These are phyloP conservation scores for Blastobotrys persicus DNA, from an alignment of 1,139 yeast genomes.

Conservation along the genomic window DNA sequence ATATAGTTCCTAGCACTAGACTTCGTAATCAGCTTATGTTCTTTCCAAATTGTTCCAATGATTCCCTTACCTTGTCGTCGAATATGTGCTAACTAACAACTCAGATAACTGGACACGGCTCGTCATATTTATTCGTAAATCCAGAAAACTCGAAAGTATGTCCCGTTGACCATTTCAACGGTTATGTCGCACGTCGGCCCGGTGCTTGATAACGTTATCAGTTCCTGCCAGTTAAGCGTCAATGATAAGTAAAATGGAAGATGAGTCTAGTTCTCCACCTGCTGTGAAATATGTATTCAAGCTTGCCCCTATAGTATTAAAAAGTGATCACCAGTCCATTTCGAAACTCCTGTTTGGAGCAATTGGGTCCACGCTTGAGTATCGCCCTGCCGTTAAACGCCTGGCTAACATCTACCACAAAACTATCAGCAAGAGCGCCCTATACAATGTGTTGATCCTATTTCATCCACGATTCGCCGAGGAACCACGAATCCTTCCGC, in stretches of 20 bases:
- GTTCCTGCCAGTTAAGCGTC: too few relatives aligned
- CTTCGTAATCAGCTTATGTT: too few relatives aligned
- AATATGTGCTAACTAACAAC: too few relatives aligned
- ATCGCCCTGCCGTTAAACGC: not conserved
- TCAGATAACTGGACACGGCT: too few relatives aligned
- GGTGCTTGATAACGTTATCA: too few relatives aligned
- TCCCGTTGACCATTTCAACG: too few relatives aligned
- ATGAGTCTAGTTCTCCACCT: not conserved
- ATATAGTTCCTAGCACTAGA: too few relatives aligned
- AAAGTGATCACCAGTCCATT: not conserved
- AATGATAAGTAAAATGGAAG: not conserved
- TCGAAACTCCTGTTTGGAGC: not conserved
- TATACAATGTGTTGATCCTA: not conserved
- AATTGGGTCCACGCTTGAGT: not conserved
- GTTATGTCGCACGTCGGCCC: too few relatives aligned
- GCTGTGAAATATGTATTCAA: not conserved
- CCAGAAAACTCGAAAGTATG: too few relatives aligned
- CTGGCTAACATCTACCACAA: not conserved
- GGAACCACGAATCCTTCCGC: not conserved
- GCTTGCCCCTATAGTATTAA: not conserved
- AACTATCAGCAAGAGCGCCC: not conserved
- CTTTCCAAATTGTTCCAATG: too few relatives aligned
- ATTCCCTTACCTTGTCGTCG: too few relatives aligned
- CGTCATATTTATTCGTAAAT: too few relatives aligned
- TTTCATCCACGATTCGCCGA: not conserved